Conservation (phyloP, 2,329 filamentous ascomycete genomes). For the Calonectria pseudoturangicola region DNA sequence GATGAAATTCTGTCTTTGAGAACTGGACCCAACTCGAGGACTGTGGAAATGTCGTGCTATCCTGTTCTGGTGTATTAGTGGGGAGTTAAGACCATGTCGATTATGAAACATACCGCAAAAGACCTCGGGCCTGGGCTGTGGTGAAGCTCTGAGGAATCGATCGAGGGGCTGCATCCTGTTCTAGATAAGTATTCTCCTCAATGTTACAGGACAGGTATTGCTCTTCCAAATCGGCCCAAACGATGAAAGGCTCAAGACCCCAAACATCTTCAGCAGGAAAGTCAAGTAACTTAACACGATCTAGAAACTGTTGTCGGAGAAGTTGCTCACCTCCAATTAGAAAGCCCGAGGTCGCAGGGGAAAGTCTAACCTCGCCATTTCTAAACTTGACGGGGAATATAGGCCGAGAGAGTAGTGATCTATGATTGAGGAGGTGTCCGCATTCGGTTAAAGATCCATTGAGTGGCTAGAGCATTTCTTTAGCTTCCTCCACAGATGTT, state of each 20-base stretch:
- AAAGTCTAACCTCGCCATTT: constrained; percentile 12
- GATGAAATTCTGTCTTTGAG: background rate
- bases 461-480: constrained; percentile 7
- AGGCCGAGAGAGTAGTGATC: background rate
- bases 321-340: constrained; percentile 1
- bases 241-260: constrained; percentile 18
- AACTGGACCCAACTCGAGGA: background rate
- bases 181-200: constrained; percentile 15
- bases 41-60: constrained; percentile 8
- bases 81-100: background rate
- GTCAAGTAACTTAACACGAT: constrained; percentile 1
- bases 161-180: background rate
- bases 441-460: constrained; percentile 3
- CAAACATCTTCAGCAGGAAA: constrained; percentile 17
- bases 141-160: background rate
- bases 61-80: background rate
- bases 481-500: background rate
- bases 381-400: constrained; percentile 5
- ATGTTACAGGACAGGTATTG: constrained; percentile 14
- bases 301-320: background rate
- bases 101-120: background rate
- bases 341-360: background rate
- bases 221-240: constrained; percentile 18
- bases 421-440: constrained; percentile 13
- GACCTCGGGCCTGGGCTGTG: background rate